Percentiles rank a stretch among this genome's conserved stretches.
These are phyloP conservation scores for Chaetoceros muelleri DNA, from an alignment of 108 stramenopile genomes.

Conservation along the genomic window DNA sequence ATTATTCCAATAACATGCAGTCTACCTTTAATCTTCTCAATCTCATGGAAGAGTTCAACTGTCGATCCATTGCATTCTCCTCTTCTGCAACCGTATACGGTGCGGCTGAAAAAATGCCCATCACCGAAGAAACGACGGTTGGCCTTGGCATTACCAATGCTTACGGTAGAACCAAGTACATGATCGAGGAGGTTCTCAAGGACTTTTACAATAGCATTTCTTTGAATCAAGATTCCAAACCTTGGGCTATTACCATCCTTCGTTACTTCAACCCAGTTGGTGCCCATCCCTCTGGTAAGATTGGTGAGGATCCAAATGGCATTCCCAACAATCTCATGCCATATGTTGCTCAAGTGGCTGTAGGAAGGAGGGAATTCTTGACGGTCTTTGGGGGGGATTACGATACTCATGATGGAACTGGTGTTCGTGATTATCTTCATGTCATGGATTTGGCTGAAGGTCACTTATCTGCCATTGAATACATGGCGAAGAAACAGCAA, in stretches of 20 bases:
- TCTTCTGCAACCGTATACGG: constrained; percentile 98
- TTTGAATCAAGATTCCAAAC: constrained; percentile 3
- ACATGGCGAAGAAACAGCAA: constrained; percentile 32
- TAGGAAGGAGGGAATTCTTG: constrained; percentile 87
- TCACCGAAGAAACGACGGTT: constrained; percentile 75
- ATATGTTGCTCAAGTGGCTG: constrained; percentile 85
- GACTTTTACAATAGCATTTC: constrained; percentile 71
- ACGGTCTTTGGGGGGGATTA: constrained; percentile 96
- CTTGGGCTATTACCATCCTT: constrained; percentile 79
- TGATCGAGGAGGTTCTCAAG: constrained; percentile 95
- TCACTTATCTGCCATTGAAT: constrained; percentile 86
- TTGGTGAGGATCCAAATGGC: constrained; percentile 98
- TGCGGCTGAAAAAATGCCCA: constrained; percentile 78
- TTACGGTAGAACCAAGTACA: constrained; percentile 97
- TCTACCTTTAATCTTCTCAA: constrained; percentile 76
- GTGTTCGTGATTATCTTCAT: constrained; percentile 97
- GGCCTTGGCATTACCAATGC: constrained; percentile 95
- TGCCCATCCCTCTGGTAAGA: constrained; percentile 90
- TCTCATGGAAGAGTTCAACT: constrained; percentile 84
- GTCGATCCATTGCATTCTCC: constrained; percentile 87
- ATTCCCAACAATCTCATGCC: constrained; percentile 98
- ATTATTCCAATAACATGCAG: constrained; percentile 90
- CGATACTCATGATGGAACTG: constrained; percentile 97
- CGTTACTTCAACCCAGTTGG: constrained; percentile 99
- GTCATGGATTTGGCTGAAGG: constrained; percentile 97